Evolutionary conservation across 169 alveolate genomes (phyloP).

Genomic region (Eimeria praecox): DNA sequence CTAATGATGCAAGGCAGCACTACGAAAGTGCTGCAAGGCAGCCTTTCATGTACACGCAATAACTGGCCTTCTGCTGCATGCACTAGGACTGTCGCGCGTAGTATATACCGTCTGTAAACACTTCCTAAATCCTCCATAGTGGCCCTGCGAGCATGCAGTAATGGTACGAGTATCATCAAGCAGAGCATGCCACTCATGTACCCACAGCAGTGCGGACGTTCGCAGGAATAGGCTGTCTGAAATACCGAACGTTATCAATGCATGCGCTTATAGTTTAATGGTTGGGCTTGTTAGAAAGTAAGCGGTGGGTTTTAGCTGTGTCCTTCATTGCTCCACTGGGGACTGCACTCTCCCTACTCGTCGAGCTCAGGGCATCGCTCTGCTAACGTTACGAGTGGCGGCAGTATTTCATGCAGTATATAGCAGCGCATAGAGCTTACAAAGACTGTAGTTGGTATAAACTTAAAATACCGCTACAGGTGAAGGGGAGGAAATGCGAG

Average conservation of each 20-base stretch:
- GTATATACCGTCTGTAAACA: too few relatives aligned
- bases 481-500: not conserved
- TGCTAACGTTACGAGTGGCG: not conserved
- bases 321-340: not conserved
- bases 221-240: not conserved
- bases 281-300: not conserved
- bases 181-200: too few relatives aligned
- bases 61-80: too few relatives aligned
- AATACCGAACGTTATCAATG: not conserved
- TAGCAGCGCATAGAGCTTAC: not conserved
- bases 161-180: too few relatives aligned
- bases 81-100: too few relatives aligned
- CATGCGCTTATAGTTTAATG: not conserved
- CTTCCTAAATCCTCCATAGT: too few relatives aligned
- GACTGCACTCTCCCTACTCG: not conserved
- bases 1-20: too few relatives aligned
- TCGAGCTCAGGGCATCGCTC: conserved; percentile 6
- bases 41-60: too few relatives aligned
- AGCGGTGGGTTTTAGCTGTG: not conserved
- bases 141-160: too few relatives aligned
- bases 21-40: too few relatives aligned
- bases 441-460: not conserved
- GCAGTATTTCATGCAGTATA: not conserved
- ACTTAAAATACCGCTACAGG: not conserved
- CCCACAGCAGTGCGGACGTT: not conserved